Percentiles rank a stretch among this genome's conserved stretches.
Evolutionary conservation across 345 rosid species (phyloP).

Genomic region (Lepidium didymum): DNA sequence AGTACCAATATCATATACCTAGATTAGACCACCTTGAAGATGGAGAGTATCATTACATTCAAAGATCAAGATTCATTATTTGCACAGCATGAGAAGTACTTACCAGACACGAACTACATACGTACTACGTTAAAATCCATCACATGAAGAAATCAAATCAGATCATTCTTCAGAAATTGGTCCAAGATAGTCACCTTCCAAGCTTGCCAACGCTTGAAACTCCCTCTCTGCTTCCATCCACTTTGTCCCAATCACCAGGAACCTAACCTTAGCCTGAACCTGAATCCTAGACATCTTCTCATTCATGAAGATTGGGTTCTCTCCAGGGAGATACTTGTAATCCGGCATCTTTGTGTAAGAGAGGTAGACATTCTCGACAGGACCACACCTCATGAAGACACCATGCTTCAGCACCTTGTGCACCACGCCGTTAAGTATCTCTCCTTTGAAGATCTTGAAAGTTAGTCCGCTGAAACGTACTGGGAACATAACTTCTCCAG

Average conservation of each 20-base stretch:
- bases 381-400: constrained; percentile 73
- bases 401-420: constrained; percentile 84
- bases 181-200: constrained; percentile 77
- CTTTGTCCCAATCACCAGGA: constrained; percentile 62
- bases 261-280: constrained; percentile 44
- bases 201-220: constrained; percentile 71
- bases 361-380: constrained; percentile 49
- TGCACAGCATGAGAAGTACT: background rate
- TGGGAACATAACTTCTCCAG: constrained; percentile 77
- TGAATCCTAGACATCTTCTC: constrained; percentile 56
- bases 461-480: constrained; percentile 62
- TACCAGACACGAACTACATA: background rate
- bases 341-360: constrained; percentile 56
- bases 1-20: background rate
- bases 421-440: constrained; percentile 60
- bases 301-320: constrained; percentile 59
- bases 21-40: background rate
- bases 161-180: constrained; percentile 36
- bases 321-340: constrained; percentile 56
- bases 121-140: background rate
- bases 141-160: background rate
- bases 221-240: constrained; percentile 85
- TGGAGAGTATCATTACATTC: background rate
- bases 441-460: constrained; percentile 79
- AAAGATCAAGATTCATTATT: background rate